Percentiles rank a stretch among this genome's conserved stretches.
These are phyloP conservation scores for Plantago coronopus DNA, from an alignment of 305 asterid genomes.

Conservation along the genomic window DNA sequence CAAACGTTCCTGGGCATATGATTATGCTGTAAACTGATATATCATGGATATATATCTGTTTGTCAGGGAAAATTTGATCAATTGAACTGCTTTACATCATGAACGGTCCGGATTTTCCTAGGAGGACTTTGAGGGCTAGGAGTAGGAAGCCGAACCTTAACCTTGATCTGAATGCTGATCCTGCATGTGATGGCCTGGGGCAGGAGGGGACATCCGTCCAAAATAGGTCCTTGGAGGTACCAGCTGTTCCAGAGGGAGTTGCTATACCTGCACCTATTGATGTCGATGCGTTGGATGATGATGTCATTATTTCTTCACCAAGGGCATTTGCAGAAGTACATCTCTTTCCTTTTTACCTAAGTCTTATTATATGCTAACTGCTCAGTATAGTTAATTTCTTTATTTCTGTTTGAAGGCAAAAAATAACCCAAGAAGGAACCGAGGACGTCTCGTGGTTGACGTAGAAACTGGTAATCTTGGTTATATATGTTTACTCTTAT, in stretches of 20 bases:
- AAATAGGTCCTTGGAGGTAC: conserved; percentile 35
- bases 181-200: conserved; percentile 43
- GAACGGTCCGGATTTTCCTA: conserved; percentile 43
- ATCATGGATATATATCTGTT: too few relatives aligned
- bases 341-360: conserved; percentile 8
- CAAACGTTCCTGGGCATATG: too few relatives aligned
- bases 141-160: conserved; percentile 46
- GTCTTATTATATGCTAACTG: conserved; percentile 7
- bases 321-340: conserved; percentile 76
- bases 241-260: conserved; percentile 31
- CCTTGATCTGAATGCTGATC: conserved; percentile 70
- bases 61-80: conserved; percentile 28
- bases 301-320: conserved; percentile 79
- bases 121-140: conserved; percentile 47
- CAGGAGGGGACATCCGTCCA: conserved; percentile 49
- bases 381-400: conserved; percentile 15
- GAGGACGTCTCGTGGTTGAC: conserved; percentile 60
- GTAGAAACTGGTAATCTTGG: conserved; percentile 59
- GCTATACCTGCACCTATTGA: conserved; percentile 54
- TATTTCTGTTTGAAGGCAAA: conserved; percentile 45
- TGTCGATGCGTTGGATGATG: conserved; percentile 80
- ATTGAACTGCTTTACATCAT: conserved; percentile 26
- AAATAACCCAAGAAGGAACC: conserved; percentile 59
- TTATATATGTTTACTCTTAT: not conserved
- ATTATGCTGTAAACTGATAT: too few relatives aligned